phyloP scores from a whole-genome alignment of 768 basidiomycete species.

The Hericium rajendrae region DNA sequence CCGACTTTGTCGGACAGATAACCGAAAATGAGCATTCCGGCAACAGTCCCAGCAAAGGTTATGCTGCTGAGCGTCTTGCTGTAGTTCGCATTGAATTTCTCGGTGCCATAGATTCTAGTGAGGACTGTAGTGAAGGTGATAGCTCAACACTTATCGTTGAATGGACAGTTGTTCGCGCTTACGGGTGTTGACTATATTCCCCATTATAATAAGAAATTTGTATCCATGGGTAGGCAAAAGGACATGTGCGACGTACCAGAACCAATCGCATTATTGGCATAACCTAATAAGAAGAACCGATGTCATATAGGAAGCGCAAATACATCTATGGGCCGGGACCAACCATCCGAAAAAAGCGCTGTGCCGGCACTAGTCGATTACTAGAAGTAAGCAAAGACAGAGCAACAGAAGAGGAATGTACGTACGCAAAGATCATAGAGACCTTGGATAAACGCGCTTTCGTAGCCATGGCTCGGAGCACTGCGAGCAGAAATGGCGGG shows the following conservation, averaged over 20 bases:
- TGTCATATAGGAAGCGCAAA: no score
- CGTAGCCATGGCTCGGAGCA: background rate
- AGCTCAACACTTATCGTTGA: background rate
- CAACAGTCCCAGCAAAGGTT: conserved; percentile 77
- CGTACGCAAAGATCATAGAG: conserved; percentile 80
- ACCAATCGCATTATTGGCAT: conserved; percentile 75
- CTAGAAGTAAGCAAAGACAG: no score
- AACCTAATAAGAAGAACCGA: conserved; percentile 34
- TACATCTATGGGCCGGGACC: background rate
- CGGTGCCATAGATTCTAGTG: conserved; percentile 51
- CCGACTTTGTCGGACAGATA: conserved; percentile 82
- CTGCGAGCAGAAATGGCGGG: background rate
- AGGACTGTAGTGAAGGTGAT: conserved; percentile 39
- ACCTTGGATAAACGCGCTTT: conserved; percentile 27
- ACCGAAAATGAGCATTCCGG: conserved; percentile 79
- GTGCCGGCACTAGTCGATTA: conserved; percentile 58
- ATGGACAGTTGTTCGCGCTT: conserved; percentile 18
- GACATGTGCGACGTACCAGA: conserved; percentile 41
- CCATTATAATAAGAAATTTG: background rate
- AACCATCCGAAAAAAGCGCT: conserved; percentile 82
- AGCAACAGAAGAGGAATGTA: conserved; percentile 4
- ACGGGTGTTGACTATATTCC: conserved; percentile 55
- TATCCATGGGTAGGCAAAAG: background rate
- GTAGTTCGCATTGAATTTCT: conserved; percentile 46
- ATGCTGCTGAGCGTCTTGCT: conserved; percentile 55